A percentile compares a stretch with the other conserved stretches of the same genome.
Conservation (phyloP, 306 rosid genomes). For the Pyrus communis region DNA sequence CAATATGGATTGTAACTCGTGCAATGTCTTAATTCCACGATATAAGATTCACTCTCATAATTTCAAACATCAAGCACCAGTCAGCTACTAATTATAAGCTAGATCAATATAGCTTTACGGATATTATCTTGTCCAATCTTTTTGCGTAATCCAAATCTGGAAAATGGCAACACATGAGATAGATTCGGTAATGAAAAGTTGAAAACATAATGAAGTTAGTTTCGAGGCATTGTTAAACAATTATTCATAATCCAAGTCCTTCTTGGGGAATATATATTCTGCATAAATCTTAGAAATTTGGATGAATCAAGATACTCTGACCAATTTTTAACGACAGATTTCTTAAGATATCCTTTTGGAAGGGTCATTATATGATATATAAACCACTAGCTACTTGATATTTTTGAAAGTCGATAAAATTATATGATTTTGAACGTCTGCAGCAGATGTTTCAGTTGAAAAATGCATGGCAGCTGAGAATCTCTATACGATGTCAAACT, state of each 20-base stretch:
- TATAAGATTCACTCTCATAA: not conserved
- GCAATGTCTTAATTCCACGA: not conserved
- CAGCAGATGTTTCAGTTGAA: slow-evolving; percentile 19
- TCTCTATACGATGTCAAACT: not conserved
- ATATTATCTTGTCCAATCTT: not conserved
- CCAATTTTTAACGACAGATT: not conserved
- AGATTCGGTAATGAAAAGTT: not conserved
- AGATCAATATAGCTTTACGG: not conserved
- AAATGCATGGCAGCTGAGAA: slow-evolving; percentile 1
- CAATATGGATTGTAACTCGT: not conserved
- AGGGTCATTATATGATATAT: not conserved
- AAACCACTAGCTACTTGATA: not conserved
- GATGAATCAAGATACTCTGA: not conserved
- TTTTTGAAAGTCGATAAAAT: not conserved
- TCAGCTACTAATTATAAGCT: not conserved
- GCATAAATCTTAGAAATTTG: not conserved
- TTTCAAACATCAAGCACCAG: not conserved
- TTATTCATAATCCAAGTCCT: not conserved
- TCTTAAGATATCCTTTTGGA: not conserved
- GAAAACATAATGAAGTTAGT: not conserved
- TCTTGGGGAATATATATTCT: not conserved
- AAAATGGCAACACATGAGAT: not conserved
- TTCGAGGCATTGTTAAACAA: not conserved
- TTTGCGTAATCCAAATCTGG: not conserved
- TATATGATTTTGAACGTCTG: not conserved